Conservation (phyloP, 2,329 filamentous ascomycete genomes). For the Fusarium papillatum region DNA sequence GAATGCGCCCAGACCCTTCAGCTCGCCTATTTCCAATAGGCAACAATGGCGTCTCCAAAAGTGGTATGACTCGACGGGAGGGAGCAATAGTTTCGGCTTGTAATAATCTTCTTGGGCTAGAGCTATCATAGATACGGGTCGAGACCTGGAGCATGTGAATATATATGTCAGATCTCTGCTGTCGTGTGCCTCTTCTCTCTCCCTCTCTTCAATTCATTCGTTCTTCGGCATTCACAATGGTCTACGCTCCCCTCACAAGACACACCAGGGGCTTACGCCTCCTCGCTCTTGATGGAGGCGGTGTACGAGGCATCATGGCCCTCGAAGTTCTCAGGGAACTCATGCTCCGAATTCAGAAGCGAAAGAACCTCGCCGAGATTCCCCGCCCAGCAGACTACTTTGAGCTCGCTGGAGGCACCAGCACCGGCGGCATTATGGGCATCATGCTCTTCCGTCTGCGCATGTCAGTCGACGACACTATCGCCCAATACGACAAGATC, state of each 20-base stretch:
- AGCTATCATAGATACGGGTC: neutral
- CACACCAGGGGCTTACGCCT: slow-evolving; percentile 21
- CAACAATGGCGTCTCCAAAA: neutral
- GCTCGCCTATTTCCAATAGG: neutral
- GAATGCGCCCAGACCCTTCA: neutral
- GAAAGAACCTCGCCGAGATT: neutral
- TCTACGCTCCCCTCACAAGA: neutral
- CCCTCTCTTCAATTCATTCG: neutral
- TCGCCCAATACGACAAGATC: slow-evolving; percentile 33
- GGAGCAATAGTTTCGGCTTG: neutral
- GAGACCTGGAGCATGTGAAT: neutral
- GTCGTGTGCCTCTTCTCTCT: neutral
- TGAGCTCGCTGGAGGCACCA: slow-evolving; percentile 32
- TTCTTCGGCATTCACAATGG: neutral
- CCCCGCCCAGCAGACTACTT: slow-evolving; percentile 26
- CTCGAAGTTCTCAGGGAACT: slow-evolving; percentile 7
- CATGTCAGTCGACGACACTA: slow-evolving; percentile 32
- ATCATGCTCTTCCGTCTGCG: slow-evolving; percentile 38
- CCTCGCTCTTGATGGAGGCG: slow-evolving; percentile 19
- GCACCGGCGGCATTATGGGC: slow-evolving; percentile 34
- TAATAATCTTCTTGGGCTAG: neutral
- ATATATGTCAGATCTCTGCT: neutral
- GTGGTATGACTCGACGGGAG: neutral
- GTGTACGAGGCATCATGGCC: slow-evolving; percentile 17
- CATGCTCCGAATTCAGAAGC: slow-evolving; percentile 8